Evolutionary conservation across 2,329 filamentous ascomycete genomes (phyloP), one percentile per base, ranked within the genome.

Genomic region (Clonostachys rosea): DNA sequence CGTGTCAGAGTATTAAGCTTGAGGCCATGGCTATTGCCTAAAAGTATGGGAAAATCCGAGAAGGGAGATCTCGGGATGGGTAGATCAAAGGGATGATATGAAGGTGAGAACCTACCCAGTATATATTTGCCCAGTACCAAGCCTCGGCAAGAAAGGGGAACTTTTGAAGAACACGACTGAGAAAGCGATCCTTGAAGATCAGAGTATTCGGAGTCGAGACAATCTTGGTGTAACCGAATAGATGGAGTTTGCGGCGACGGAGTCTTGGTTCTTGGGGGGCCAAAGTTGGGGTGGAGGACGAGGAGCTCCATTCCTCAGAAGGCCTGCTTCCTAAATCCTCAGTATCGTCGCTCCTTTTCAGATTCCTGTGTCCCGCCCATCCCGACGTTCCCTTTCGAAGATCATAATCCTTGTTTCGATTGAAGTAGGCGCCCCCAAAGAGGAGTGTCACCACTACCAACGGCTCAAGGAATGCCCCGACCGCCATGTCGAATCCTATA

Each of bases 111-210:
- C 77, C 56, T 75, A 88, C 85, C 84, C 86, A 89, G 68, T 89
- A 89, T 44, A 89, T 83, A 52, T 88, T 67, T 4, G 82, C 80
- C 86, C 86, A 89, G 56, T 89, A 89, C 84, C 85, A 89, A 39
- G 79, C 84, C 64, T 90, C 87, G 2, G 83, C 82, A 30, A 89
- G 63, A 59, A 90, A 90, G 1, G 87, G 86, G 53, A 87, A 81
- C 37, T 49, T 49, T n/a, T 46, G 34, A 24, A 49, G 40, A 13
- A 49, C 47, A 34, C 47, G 47, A 47, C 62, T 64, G 9, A 58
- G 44, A 13, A 63, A 44, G 13, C 62, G 57, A 44, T 64, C 61
- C 46, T 62, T 56, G 47, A 63, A 64, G 40, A 63, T 52, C 13
- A 57, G 49, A 4, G 62, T 64, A 43, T 64, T 66, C 35, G 64